Evolutionary conservation across 2,329 filamentous ascomycete genomes (phyloP), one percentile per base, ranked within the genome.

Genomic region (Sodiomyces alkalinus): DNA sequence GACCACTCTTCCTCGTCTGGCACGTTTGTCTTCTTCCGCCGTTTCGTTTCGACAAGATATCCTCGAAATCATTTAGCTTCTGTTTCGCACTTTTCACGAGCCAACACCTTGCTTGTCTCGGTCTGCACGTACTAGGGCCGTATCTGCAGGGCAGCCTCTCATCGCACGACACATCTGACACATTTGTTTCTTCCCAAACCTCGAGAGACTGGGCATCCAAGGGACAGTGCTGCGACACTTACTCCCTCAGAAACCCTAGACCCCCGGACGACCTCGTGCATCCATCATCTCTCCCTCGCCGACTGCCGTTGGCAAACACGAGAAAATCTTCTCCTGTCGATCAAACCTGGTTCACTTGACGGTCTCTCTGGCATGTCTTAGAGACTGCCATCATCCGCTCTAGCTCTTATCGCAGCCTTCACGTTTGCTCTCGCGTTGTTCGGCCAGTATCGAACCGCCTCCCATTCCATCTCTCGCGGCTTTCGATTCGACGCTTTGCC

Each of bases 201-300:
- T n/a, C n/a, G n/a, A n/a, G n/a, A n/a, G n/a, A n/a, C n/a, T n/a
- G n/a, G n/a, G n/a, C n/a, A n/a, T n/a, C n/a, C n/a, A n/a, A n/a
- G n/a, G n/a, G n/a, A n/a, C n/a, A n/a, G n/a, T n/a, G n/a, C n/a
- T 58, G 53, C 52, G 51, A 58, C 53, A 52, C 48, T 37, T 42
- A 42, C 34, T 33, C 42, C 48, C 44, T 48, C 49, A 50, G 42
- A 30, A 29, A 40, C 23, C 27, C n/a, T n/a, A n/a, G n/a, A n/a
- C n/a, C n/a, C 21, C 21, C 21, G 5, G 7, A 3, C 14, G 9
- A 25, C 7, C 23, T 17, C 22, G 14, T n/a, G n/a, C n/a, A 17
- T 10, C 15, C 6, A 17, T 11, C 12, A 14, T 23, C 22, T 19
- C 19, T 23, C 29, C 22, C 23, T 31, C 24, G 19, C 16, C 18